These are phyloP conservation scores for Lumnitzera littorea DNA, from an alignment of 345 rosid genomes.

Conservation along the genomic window DNA sequence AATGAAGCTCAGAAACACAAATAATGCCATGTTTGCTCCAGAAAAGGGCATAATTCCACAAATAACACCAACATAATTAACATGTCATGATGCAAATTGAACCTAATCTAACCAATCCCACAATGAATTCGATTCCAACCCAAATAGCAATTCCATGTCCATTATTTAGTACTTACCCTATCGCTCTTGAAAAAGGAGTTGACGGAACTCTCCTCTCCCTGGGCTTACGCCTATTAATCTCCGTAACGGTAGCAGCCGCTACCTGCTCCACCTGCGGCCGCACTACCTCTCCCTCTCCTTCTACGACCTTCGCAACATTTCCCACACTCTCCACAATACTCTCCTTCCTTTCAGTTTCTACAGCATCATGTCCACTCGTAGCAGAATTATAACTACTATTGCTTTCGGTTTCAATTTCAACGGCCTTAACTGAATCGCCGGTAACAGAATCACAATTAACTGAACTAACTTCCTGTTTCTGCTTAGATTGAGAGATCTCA, in stretches of 20 bases:
- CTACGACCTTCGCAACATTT: not conserved
- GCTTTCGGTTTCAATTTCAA: not conserved
- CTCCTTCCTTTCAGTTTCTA: too few relatives aligned
- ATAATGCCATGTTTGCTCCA: too few relatives aligned
- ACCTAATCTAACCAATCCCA: not conserved
- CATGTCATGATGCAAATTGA: not conserved
- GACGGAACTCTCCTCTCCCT: constrained; percentile 92
- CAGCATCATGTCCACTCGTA: too few relatives aligned
- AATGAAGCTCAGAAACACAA: too few relatives aligned
- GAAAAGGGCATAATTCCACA: too few relatives aligned
- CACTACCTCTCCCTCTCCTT: constrained; percentile 16
- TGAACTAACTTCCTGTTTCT: not conserved
- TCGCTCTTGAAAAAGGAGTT: constrained; percentile 79
- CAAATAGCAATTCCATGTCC: too few relatives aligned
- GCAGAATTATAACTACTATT: too few relatives aligned
- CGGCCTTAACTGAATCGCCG: not conserved
- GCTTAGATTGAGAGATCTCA: not conserved
- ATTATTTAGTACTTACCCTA: constrained; percentile 45
- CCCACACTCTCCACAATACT: too few relatives aligned
- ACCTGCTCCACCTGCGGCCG: constrained; percentile 13
- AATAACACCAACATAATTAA: too few relatives aligned
- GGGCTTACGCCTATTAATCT: constrained; percentile 57
- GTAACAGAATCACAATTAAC: not conserved
- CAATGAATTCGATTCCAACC: not conserved
- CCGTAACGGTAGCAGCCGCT: constrained; percentile 9